phyloP scores from a whole-genome alignment of 805 yeast genomes.

The Schizosaccharomyces lindneri region DNA sequence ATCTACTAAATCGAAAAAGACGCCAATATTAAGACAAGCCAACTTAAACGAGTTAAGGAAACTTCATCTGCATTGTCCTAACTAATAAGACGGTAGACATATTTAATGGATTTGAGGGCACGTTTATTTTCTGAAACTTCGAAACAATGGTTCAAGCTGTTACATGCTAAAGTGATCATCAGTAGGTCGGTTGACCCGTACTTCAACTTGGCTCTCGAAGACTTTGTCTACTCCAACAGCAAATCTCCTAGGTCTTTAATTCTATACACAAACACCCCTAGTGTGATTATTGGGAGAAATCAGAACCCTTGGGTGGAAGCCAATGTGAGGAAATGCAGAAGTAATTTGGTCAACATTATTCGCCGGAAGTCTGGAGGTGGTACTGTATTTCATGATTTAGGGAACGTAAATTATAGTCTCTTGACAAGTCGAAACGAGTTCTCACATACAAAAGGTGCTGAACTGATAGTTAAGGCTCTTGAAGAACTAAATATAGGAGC shows the following conservation, averaged over 20 bases:
- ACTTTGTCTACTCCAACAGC: constrained; percentile 41
- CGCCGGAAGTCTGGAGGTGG: constrained; percentile 89
- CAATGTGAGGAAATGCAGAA: constrained; percentile 19
- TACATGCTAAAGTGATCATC: constrained; percentile 20
- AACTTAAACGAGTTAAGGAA: no score
- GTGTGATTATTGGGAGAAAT: constrained; percentile 87
- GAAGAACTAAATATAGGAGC: constrained; percentile 15
- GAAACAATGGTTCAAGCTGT: not conserved
- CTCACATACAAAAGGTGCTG: constrained; percentile 26
- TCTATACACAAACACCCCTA: constrained; percentile 52
- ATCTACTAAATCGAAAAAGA: no score
- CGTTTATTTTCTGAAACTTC: not conserved
- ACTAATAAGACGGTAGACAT: no score
- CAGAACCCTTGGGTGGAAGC: constrained; percentile 87
- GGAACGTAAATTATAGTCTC: constrained; percentile 68
- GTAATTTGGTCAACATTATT: constrained; percentile 28
- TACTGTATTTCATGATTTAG: constrained; percentile 78
- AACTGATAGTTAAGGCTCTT: constrained; percentile 21
- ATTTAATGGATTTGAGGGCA: no score
- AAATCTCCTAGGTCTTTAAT: constrained; percentile 35
- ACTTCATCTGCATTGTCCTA: no score
- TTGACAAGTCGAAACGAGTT: constrained; percentile 47
- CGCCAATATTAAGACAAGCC: no score
- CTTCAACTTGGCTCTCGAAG: constrained; percentile 59
- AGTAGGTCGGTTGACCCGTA: constrained; percentile 42